phyloP scores from a whole-genome alignment of 768 basidiomycete species.

The Peribolospora kevripleyi region DNA sequence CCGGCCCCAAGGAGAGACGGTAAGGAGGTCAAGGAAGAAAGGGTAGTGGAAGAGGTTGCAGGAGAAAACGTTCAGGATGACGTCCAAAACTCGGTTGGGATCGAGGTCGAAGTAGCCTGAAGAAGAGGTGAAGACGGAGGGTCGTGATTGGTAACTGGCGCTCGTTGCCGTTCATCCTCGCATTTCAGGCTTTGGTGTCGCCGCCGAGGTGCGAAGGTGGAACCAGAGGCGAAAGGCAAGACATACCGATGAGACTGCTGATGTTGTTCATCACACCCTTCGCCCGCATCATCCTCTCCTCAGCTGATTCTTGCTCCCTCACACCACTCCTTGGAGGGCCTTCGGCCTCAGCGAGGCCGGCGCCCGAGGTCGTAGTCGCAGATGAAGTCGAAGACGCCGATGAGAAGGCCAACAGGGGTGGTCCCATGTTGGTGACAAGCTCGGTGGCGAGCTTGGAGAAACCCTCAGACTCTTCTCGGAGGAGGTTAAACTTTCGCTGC shows the following conservation, averaged over 20 bases:
- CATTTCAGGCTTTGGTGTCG: too few species aligned
- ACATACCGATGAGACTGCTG: constrained; percentile 45
- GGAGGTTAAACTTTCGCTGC: constrained; percentile 93
- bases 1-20: constrained; percentile 59
- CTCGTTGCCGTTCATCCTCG: too few species aligned
- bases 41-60: constrained; percentile 57
- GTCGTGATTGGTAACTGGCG: too few species aligned
- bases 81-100: constrained; percentile 75
- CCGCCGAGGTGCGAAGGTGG: not conserved
- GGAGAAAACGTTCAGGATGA: constrained; percentile 75
- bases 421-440: constrained; percentile 49
- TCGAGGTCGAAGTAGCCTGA: constrained; percentile 77
- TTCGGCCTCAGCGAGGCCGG: too few species aligned
- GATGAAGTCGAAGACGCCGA: constrained; percentile 1
- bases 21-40: constrained; percentile 70
- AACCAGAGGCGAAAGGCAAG: too few species aligned
- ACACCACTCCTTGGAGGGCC: not conserved
- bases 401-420: constrained; percentile 42
- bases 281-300: constrained; percentile 39
- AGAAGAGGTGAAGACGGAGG: constrained; percentile 1
- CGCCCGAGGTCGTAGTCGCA: too few species aligned
- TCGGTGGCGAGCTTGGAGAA: constrained; percentile 80
- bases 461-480: constrained; percentile 91
- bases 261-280: constrained; percentile 52
- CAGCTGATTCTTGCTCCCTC: constrained; percentile 8